phyloP scores from a whole-genome alignment of 345 rosid species.

The Murraya koenigii region DNA sequence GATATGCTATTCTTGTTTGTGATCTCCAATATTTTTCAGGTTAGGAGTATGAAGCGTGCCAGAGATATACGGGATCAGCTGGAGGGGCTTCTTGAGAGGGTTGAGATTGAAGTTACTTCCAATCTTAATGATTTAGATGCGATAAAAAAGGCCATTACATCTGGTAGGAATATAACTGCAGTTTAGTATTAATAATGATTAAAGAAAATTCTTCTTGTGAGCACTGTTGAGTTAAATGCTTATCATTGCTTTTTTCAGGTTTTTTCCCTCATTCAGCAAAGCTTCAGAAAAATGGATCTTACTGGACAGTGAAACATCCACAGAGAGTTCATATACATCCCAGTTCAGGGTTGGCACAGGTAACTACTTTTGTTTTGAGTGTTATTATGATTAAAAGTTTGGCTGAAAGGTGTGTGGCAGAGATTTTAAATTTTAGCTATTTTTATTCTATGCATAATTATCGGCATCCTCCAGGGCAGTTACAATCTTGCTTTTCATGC shows the following conservation, averaged over 20 bases:
- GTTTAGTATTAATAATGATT: constrained; percentile 1
- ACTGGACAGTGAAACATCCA: constrained; percentile 83
- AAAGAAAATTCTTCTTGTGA: background rate
- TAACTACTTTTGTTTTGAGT: constrained; percentile 19
- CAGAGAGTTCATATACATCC: constrained; percentile 96
- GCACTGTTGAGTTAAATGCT: constrained; percentile 13
- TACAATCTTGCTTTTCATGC: background rate
- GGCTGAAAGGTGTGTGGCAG: background rate
- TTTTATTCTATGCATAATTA: background rate
- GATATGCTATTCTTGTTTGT: constrained; percentile 14
- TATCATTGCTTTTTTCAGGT: constrained; percentile 39
- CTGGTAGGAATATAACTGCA: constrained; percentile 46
- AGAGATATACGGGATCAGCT: constrained; percentile 91
- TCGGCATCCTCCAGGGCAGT: background rate
- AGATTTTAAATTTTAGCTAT: background rate
- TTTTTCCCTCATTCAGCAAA: constrained; percentile 86
- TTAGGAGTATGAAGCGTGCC: constrained; percentile 98
- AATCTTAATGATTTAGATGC: constrained; percentile 62
- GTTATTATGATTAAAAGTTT: background rate
- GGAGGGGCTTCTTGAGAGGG: constrained; percentile 96
- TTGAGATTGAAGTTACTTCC: constrained; percentile 80
- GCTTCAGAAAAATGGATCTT: constrained; percentile 91
- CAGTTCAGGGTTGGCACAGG: constrained; percentile 93
- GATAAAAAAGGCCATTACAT: constrained; percentile 76
- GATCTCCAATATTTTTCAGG: constrained; percentile 42